Evolutionary conservation across 2,329 filamentous ascomycete species (phyloP).

Genomic region (Colletotrichum tropicicola): DNA sequence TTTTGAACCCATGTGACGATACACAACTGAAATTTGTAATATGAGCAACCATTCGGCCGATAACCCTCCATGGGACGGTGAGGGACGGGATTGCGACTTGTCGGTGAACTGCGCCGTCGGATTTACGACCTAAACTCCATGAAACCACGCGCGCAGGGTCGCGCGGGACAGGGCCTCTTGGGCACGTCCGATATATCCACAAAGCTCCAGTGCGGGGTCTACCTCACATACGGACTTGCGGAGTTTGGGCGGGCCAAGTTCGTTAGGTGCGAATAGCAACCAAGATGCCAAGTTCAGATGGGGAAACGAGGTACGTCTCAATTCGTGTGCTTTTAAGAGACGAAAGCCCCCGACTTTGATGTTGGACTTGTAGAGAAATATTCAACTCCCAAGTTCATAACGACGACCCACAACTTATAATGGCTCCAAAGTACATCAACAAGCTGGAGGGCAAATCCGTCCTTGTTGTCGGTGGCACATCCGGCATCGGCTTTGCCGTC

Average conservation of each 20-base stretch:
- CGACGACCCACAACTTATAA: too few species aligned
- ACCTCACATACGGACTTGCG: background rate
- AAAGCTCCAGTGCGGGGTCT: background rate
- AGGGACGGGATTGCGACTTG: constrained; percentile 14
- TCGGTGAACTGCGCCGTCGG: background rate
- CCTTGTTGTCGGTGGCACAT: constrained; percentile 70
- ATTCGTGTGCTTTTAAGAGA: too few species aligned
- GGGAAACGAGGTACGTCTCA: background rate
- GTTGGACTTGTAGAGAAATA: too few species aligned
- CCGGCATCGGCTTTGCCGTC: constrained; percentile 69
- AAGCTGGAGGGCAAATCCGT: constrained; percentile 42
- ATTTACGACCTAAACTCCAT: background rate
- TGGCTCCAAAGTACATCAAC: constrained; percentile 6
- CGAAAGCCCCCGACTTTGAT: too few species aligned
- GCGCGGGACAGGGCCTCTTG: background rate
- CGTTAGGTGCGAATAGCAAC: too few species aligned
- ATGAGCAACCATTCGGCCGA: background rate
- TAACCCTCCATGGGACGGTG: background rate
- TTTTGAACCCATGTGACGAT: too few species aligned
- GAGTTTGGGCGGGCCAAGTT: background rate
- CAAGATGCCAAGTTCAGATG: background rate
- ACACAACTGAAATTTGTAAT: background rate
- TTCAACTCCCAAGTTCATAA: too few species aligned
- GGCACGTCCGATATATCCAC: background rate
- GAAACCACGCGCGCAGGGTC: background rate